phyloP scores from a whole-genome alignment of 2,329 filamentous ascomycete species.

The Colletotrichum tropicale region DNA sequence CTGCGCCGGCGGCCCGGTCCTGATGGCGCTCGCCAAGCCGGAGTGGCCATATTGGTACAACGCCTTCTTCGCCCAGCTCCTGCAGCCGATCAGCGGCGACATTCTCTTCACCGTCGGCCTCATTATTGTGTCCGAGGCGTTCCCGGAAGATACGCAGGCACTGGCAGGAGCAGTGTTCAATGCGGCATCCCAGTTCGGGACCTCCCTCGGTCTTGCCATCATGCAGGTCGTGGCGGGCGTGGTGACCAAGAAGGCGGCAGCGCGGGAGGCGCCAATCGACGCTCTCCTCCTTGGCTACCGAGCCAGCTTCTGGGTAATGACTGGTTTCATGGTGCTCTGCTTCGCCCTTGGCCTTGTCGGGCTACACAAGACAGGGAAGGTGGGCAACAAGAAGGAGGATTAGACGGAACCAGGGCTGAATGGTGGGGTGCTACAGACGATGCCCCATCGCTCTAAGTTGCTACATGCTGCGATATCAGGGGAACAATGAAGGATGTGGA shows the following conservation, averaged over 20 bases:
- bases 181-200: constrained; percentile 60
- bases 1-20: constrained; percentile 49
- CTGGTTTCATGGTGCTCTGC: background rate
- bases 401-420: background rate
- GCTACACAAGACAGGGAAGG: background rate
- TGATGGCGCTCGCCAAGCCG: constrained; percentile 59
- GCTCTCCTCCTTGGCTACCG: constrained; percentile 55
- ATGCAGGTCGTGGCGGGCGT: constrained; percentile 48
- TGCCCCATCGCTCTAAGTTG: background rate
- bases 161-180: constrained; percentile 68
- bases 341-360: background rate
- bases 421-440: background rate
- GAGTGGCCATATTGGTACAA: constrained; percentile 56
- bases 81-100: constrained; percentile 46
- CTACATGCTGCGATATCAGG: background rate
- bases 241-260: constrained; percentile 30
- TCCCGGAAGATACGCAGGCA: constrained; percentile 60
- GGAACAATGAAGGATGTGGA: background rate
- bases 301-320: constrained; percentile 52
- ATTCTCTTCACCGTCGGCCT: constrained; percentile 61
- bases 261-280: constrained; percentile 18
- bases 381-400: background rate
- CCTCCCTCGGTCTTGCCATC: constrained; percentile 50
- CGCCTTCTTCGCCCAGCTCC: constrained; percentile 46
- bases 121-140: constrained; percentile 58